These are phyloP conservation scores for Mycena sp. DNA, from an alignment of 1,284 basidiomycete genomes.

Conservation along the genomic window DNA sequence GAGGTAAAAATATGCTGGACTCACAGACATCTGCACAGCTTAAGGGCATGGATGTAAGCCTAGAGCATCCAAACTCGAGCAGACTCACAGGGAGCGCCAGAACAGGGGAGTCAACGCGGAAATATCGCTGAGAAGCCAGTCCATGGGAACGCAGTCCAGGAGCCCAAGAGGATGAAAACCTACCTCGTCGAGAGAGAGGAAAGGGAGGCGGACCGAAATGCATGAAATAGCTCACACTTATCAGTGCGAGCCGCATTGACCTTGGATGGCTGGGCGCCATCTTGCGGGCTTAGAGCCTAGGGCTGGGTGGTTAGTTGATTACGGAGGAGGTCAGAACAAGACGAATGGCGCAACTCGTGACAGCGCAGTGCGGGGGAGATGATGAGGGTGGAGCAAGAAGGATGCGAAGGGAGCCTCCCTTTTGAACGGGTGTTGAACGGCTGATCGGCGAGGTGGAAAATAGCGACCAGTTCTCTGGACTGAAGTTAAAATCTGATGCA, in stretches of 20 bases:
- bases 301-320: neutral
- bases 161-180: too few species aligned
- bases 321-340: slow-evolving; percentile 3
- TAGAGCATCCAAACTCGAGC: too few species aligned
- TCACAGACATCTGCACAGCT: too few species aligned
- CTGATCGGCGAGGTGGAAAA: neutral
- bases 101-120: too few species aligned
- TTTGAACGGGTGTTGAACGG: neutral
- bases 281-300: neutral
- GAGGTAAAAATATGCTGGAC: too few species aligned
- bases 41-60: too few species aligned
- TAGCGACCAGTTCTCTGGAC: too few species aligned
- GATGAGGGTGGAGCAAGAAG: slow-evolving; percentile 3
- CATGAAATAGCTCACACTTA: neutral
- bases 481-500: too few species aligned
- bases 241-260: slow-evolving; percentile 3
- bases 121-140: neutral
- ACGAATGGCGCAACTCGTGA: neutral
- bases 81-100: too few species aligned
- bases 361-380: neutral
- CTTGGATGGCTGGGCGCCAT: neutral
- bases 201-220: neutral
- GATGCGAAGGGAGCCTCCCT: neutral
- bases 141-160: neutral
- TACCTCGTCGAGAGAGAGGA: neutral